Evolutionary conservation across 2,329 filamentous ascomycete species (phyloP).

Genomic region (Alternaria alternata): DNA sequence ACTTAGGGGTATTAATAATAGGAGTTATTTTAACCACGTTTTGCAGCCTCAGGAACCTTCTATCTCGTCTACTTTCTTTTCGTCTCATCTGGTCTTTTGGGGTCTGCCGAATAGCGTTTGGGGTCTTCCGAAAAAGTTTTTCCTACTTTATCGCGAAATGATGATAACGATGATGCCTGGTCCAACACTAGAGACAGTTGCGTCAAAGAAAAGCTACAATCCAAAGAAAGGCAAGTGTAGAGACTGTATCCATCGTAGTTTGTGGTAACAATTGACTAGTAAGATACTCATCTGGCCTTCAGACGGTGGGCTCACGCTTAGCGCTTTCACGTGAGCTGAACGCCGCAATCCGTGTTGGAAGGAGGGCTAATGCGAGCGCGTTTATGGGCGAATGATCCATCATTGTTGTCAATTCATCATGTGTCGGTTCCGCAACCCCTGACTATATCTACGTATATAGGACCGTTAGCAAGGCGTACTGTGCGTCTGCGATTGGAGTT

Average conservation of each 20-base stretch:
- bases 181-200: not conserved
- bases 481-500: too few species aligned
- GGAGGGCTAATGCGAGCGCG: not conserved
- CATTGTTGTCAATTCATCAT: not conserved
- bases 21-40: too few species aligned
- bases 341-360: not conserved
- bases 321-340: not conserved
- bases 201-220: not conserved
- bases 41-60: too few species aligned
- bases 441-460: too few species aligned
- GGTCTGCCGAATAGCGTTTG: too few species aligned
- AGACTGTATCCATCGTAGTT: not conserved
- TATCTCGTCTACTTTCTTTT: too few species aligned
- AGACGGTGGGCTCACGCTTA: not conserved
- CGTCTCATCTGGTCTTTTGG: too few species aligned
- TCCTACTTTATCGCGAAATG: not conserved
- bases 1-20: too few species aligned
- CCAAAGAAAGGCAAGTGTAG: not conserved
- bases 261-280: not conserved
- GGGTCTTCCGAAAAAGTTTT: too few species aligned
- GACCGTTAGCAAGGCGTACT: too few species aligned
- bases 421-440: too few species aligned
- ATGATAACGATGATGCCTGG: not conserved
- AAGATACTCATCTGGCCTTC: not conserved
- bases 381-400: not conserved